phyloP scores from a whole-genome alignment of 768 basidiomycete species.

The Austroboletus eburneus region DNA sequence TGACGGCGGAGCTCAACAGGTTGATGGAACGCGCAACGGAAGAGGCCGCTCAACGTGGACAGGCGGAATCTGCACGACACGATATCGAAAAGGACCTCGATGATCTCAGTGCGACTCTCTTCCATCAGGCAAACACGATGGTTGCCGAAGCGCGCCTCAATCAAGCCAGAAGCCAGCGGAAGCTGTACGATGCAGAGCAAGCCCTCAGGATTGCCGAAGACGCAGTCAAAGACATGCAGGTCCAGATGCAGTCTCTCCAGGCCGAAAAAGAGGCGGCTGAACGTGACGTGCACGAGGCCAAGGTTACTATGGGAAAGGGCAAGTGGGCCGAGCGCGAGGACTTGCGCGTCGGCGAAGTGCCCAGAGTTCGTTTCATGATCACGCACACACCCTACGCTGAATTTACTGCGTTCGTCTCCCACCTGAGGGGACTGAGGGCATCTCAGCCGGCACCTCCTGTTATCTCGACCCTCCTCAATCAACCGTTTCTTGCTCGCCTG shows the following conservation, averaged over 20 bases:
- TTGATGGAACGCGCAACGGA: slow-evolving; percentile 95
- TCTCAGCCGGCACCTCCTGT: slow-evolving; percentile 58
- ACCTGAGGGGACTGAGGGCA: no score
- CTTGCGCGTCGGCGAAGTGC: slow-evolving; percentile 23
- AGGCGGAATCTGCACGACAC: slow-evolving; percentile 77
- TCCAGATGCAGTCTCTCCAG: slow-evolving; percentile 74
- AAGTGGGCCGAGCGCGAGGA: slow-evolving; percentile 54
- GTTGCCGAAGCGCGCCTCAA: slow-evolving; percentile 86
- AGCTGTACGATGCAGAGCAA: slow-evolving; percentile 70
- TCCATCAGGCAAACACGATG: slow-evolving; percentile 94
- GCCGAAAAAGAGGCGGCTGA: slow-evolving; percentile 64
- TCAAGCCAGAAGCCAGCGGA: slow-evolving; percentile 64
- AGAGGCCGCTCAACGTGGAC: slow-evolving; percentile 86
- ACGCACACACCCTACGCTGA: slow-evolving; percentile 78
- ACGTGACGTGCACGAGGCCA: slow-evolving; percentile 46
- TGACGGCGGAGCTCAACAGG: slow-evolving; percentile 86
- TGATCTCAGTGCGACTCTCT: slow-evolving; percentile 86
- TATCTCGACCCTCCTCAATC: slow-evolving; percentile 67
- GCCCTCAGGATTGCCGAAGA: slow-evolving; percentile 84
- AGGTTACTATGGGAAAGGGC: slow-evolving; percentile 57
- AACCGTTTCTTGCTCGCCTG: slow-evolving; percentile 76
- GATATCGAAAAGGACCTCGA: slow-evolving; percentile 94
- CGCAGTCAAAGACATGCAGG: slow-evolving; percentile 78
- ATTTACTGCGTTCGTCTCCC: slow-evolving; percentile 70
- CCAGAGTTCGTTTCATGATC: slow-evolving; percentile 48